Base-by-base conservation (phyloP, 148 eudicot species). In the Mesembryanthemum crystallinum region DNA sequence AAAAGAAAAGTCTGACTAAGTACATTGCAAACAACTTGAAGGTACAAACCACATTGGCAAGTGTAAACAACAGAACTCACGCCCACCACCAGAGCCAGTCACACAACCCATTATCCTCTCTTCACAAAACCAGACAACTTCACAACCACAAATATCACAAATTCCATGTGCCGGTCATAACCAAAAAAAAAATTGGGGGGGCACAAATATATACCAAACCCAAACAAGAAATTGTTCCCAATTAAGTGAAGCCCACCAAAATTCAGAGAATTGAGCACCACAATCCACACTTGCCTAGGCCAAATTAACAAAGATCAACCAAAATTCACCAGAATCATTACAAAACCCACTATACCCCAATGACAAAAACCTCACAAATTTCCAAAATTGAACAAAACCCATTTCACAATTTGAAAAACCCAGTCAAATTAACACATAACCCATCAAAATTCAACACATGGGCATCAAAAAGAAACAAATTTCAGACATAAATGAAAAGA, bases 401-500 rank as follows among this genome's bases (percentile, higher is more conserved):
- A 70, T 2, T 43, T 0, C 29, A 59, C 32, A n/a, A 43, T 43
- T 27, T 7, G 11, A 64, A 3, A 33, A 8, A 30, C 75, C 24
- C 47, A 35, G 9, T 3, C 25, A 14, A 64, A n/a, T 64, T 23
- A 14, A 28, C 39, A 4, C 8, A 28, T 2, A 33, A 54, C 33
- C 68, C 54, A 64, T 18, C 55, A 45, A 65, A 74, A 64, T 60
- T 47, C n/a, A 45, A 67, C 8, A 64, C 29, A 78, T 18, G 21
- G 17, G 33, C 60, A 59, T 45, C 28, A 11, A 27, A 57, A 5
- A 42, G 5, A 58, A 47, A 59, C 23, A 52, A 27, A 75, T 32
- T 9, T 6, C 1, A 14, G 9, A 5, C 10, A 13, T 39, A 17
- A 54, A 25, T 8, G 0, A 7, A 13, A 33, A 14, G 8, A 15